Base-by-base conservation (phyloP, 2,329 filamentous ascomycete genomes). In the Cucurbitaria berberidis region DNA sequence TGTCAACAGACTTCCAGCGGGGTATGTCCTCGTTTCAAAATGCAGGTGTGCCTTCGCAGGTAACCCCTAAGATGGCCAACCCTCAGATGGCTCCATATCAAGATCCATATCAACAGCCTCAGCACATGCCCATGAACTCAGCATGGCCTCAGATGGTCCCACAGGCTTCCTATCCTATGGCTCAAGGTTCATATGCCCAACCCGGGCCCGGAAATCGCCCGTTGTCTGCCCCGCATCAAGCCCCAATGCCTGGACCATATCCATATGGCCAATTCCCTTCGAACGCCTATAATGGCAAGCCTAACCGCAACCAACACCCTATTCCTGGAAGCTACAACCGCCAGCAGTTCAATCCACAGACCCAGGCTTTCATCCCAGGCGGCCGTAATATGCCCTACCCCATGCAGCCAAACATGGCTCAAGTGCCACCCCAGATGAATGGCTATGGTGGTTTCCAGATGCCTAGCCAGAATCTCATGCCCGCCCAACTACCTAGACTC, bases 301-400 rank as follows among this genome's bases (percentile, higher is more conserved):
- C 89, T 56, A 89, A 89, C 65, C 85, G 87, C 8, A 87, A 89
- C 52, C 89, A 92, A 69, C 91, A 96, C 71, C 90, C 91, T 5
- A 86, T 96, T 51, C 90, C 91, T 13, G 91, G 91, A 30, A 95
- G 89, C 75, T 96, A 86, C 70, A 91, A 89, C 69, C 84, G 92
- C 52, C 90, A 91, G 65, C 86, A 89, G 11, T 97, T 98, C 78
- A 97, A 97, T 70, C 93, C 93, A 0, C 93, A 96, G 77, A 97
- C 90, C 15, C 90, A 96, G 69, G 90, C 93, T 0, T 97, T 98
- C 74, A 85, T 96, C 21, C 93, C 93, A 1, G 82, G 81, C 45
- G 63, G 67, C 80, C 84, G 55, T 24, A 68, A 67, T 35, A 64
- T 63, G 53, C 65, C 69, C 5, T 75, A 69, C 38, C 62, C 60